Percentiles rank a stretch among this genome's conserved stretches.
These are phyloP conservation scores for Paxillus involutus DNA, from an alignment of 768 basidiomycete species.

Conservation along the genomic window DNA sequence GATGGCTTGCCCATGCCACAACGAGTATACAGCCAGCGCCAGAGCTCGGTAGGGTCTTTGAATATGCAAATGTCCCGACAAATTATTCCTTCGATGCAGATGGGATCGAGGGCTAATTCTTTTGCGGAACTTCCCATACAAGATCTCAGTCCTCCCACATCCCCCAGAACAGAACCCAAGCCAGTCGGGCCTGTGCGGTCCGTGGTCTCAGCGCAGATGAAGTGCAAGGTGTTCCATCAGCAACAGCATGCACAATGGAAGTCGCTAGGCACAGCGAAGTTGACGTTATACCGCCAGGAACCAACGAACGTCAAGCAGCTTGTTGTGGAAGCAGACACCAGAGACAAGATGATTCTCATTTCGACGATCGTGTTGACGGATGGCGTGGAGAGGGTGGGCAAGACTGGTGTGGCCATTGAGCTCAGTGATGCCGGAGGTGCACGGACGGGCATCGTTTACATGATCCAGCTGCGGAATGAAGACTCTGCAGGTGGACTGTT, in stretches of 20 bases:
- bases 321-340: slow-evolving; percentile 86
- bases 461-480: slow-evolving; percentile 95
- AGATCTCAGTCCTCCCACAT: slow-evolving; percentile 82
- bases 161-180: slow-evolving; percentile 62
- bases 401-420: slow-evolving; percentile 97
- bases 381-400: slow-evolving; percentile 97
- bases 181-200: slow-evolving; percentile 71
- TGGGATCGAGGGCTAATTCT: slow-evolving; percentile 51
- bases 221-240: slow-evolving; percentile 96
- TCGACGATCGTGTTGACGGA: slow-evolving; percentile 95
- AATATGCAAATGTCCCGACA: slow-evolving; percentile 47
- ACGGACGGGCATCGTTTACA: slow-evolving; percentile 92
- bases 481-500: slow-evolving; percentile 81
- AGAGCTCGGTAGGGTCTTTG: slow-evolving; percentile 16
- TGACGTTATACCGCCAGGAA: slow-evolving; percentile 83
- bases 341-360: slow-evolving; percentile 75
- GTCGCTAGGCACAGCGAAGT: slow-evolving; percentile 80
- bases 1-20: slow-evolving; percentile 33
- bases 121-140: slow-evolving; percentile 52
- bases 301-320: slow-evolving; percentile 94
- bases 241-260: slow-evolving; percentile 99
- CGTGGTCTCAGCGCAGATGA: slow-evolving; percentile 85
- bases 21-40: slow-evolving; percentile 18
- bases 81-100: slow-evolving; percentile 63
- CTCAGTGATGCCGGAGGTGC: slow-evolving; percentile 82